Evolutionary conservation across 2,329 filamentous ascomycete species (phyloP), one percentile per base, ranked within the genome.

Genomic region (Epichloe sylvatica): DNA sequence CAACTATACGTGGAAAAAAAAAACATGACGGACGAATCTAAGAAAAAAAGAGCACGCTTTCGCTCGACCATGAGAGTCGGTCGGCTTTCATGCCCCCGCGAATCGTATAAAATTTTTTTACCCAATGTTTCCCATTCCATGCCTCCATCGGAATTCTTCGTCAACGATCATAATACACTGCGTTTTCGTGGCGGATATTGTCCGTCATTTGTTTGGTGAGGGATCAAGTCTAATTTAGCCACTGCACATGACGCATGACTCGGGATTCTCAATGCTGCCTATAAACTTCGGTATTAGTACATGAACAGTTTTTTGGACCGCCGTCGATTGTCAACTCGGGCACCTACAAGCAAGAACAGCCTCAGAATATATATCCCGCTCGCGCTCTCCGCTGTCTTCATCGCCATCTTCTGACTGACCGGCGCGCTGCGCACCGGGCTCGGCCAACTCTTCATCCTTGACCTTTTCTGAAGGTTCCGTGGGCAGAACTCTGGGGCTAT

Each of bases 261-360:
- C 92, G 59, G 84, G 88, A 74, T 97, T 96, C 65, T 97, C 90
- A 67, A 98, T 97, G 71, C 90, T 96, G 75, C 81, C 81, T 85
- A 52, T 60, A 41, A 47, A 45, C 38, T 30, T 15, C 9, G 60
- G 58, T 48, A 13, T 30, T 17, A 17, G 21, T 34, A 17, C n/a
- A 8, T 13, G 19, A 7, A 35, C 3, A 8, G 23, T 33, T 33
- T 39, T 39, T 19, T 19, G 17, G 11, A 48, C 39, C 7, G n/a
- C 7, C 7, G 17, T n/a, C n/a, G 13, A 42, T 4, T 35, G 21
- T 6, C 9, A 35, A 33, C 8, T 45, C 49, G 75, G 19, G 45
- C 37, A 41, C 81, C 81, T 73, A 83, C 92, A 98, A 60, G 83
- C 80, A 64, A 98, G 73, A 15, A 86, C 90, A 51, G 90, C 87